phyloP scores from a whole-genome alignment of 1,284 basidiomycete genomes.

The Apiotrichum akiyoshidainum region DNA sequence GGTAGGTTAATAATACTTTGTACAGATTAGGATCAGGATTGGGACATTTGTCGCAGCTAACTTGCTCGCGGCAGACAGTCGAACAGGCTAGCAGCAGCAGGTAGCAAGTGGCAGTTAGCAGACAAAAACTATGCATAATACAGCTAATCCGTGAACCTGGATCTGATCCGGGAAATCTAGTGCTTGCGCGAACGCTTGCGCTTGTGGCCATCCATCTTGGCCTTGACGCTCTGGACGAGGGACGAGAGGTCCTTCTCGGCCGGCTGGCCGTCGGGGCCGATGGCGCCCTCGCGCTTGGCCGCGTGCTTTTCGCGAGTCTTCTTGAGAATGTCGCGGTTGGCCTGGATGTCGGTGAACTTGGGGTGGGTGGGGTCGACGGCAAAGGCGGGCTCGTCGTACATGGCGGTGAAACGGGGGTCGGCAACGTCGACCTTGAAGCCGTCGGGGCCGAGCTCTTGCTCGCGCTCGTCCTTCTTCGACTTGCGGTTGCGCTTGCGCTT shows the following conservation, averaged over 20 bases:
- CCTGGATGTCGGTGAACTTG: slow-evolving; percentile 86
- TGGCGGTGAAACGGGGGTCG: slow-evolving; percentile 80
- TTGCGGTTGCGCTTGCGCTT: slow-evolving; percentile 58
- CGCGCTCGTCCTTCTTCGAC: slow-evolving; percentile 59
- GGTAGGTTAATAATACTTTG: too few species aligned
- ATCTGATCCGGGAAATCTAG: not conserved
- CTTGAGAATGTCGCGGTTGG: slow-evolving; percentile 73
- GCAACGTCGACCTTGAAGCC: slow-evolving; percentile 76
- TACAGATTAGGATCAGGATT: too few species aligned
- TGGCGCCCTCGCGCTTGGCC: slow-evolving; percentile 16
- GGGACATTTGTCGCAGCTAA: too few species aligned
- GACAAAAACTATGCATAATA: not conserved
- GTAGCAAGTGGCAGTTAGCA: too few species aligned
- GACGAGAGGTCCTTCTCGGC: slow-evolving; percentile 58
- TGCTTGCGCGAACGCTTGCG: slow-evolving; percentile 4
- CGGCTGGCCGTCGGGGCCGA: slow-evolving; percentile 12
- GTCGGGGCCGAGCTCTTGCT: slow-evolving; percentile 53
- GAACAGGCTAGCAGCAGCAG: too few species aligned
- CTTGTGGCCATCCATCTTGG: slow-evolving; percentile 55
- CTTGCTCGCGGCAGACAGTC: not conserved
- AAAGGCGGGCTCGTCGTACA: slow-evolving; percentile 87
- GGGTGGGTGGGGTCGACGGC: slow-evolving; percentile 96
- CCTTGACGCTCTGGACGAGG: slow-evolving; percentile 80
- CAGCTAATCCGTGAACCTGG: not conserved
- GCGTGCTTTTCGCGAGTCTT: slow-evolving; percentile 43